phyloP scores from a whole-genome alignment of 352 stramenopile species.

The Pythium rishiriense region DNA sequence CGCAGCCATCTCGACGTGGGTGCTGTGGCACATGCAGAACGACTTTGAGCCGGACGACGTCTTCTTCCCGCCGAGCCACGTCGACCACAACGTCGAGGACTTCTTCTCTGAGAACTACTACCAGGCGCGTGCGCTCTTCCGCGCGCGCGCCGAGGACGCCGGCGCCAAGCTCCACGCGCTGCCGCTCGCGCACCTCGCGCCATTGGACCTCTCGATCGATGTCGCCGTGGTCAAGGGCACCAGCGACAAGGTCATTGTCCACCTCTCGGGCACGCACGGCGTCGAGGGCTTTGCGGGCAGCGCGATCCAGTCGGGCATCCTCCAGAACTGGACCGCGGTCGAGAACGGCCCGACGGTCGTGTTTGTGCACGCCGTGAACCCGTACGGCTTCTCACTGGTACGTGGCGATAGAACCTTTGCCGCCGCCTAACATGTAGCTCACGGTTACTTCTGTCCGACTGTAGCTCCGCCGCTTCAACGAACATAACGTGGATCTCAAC shows the following conservation, averaged over 20 bases:
- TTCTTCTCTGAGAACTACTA: conserved; percentile 71
- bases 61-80: conserved; percentile 24
- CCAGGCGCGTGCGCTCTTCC: conserved; percentile 61
- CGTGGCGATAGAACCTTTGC: background rate
- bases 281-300: conserved; percentile 86
- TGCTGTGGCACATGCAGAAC: conserved; percentile 43
- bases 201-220: conserved; percentile 68
- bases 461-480: conserved; percentile 87
- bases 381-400: conserved; percentile 86
- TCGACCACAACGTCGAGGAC: conserved; percentile 37
- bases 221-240: conserved; percentile 55
- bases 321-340: conserved; percentile 30
- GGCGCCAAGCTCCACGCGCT: conserved; percentile 47
- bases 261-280: conserved; percentile 82
- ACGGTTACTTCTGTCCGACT: background rate
- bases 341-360: conserved; percentile 69
- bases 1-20: conserved; percentile 29
- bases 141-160: conserved; percentile 34
- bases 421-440: background rate
- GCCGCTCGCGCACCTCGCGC: conserved; percentile 37
- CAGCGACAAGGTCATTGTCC: conserved; percentile 56
- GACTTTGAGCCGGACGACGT: conserved; percentile 54
- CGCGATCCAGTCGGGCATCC: conserved; percentile 65
- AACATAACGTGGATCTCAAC: conserved; percentile 95
- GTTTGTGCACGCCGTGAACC: conserved; percentile 93